Conservation (phyloP, 805 yeast genomes). For the Metschnikowia matae region DNA sequence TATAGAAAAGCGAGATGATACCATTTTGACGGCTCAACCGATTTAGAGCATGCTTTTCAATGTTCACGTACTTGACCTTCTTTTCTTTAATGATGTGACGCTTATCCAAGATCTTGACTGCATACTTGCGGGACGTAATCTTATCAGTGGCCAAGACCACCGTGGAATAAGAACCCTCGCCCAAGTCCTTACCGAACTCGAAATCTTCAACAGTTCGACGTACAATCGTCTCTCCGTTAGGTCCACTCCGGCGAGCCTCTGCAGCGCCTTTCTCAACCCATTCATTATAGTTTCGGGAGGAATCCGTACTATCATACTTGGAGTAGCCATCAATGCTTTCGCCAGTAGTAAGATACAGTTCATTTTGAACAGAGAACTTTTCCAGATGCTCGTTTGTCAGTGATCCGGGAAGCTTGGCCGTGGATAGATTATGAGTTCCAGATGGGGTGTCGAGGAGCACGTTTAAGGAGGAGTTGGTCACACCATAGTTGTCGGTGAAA, state of each 20-base stretch:
- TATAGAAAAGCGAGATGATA: constrained; percentile 64
- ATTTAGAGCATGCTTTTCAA: constrained; percentile 76
- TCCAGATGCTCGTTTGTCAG: constrained; percentile 1
- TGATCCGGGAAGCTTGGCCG: constrained; percentile 3
- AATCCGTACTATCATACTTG: constrained; percentile 4
- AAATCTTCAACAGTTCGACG: constrained; percentile 39
- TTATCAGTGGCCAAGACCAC: constrained; percentile 47
- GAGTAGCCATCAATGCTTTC: constrained; percentile 14
- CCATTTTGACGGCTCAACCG: constrained; percentile 60
- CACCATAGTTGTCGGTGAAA: constrained; percentile 22
- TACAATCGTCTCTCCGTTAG: constrained; percentile 22
- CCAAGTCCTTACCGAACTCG: constrained; percentile 38
- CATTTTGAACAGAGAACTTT: background rate
- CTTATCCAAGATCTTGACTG: constrained; percentile 73
- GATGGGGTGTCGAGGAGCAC: constrained; percentile 32
- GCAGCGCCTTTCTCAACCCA: constrained; percentile 40
- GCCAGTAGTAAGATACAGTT: constrained; percentile 6
- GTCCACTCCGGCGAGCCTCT: constrained; percentile 7
- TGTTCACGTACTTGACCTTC: constrained; percentile 79
- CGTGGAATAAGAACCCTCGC: constrained; percentile 45
- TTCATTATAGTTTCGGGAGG: constrained; percentile 14
- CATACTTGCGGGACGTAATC: constrained; percentile 55
- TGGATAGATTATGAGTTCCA: constrained; percentile 15
- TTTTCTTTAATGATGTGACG: constrained; percentile 76
- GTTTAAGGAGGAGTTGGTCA: constrained; percentile 35